Conservation (phyloP, 352 stramenopile species). For the Aphanomyces invadans region DNA sequence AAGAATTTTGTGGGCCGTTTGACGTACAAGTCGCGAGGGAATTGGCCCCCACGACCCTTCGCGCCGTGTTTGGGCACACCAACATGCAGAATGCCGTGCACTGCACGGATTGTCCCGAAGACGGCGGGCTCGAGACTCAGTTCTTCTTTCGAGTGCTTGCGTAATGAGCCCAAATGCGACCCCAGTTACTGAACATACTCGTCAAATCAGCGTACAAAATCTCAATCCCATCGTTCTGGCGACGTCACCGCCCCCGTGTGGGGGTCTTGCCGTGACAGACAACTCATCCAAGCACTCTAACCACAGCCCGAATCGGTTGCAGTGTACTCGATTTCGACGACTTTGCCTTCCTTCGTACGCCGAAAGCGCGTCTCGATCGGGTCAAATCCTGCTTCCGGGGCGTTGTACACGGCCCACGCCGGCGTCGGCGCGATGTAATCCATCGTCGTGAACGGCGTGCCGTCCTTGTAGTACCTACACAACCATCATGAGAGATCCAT, state of each 20-base stretch:
- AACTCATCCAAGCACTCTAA: no score
- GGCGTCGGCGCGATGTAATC: constrained; percentile 94
- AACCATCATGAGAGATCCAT: neutral
- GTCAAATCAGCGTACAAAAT: neutral
- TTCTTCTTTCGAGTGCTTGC: constrained; percentile 82
- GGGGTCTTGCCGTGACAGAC: no score
- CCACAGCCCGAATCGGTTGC: constrained; percentile 77
- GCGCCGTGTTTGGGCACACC: constrained; percentile 80
- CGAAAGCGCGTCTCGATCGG: constrained; percentile 90
- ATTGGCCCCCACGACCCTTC: constrained; percentile 74
- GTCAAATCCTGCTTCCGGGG: constrained; percentile 95
- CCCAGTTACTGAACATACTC: no score
- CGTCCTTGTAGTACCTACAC: constrained; percentile 61
- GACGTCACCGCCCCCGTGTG: no score
- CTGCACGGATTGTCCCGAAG: constrained; percentile 88
- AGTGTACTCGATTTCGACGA: constrained; percentile 78
- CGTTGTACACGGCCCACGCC: constrained; percentile 94
- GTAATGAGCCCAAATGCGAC: neutral
- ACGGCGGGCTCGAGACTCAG: constrained; percentile 84
- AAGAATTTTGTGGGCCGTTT: constrained; percentile 79
- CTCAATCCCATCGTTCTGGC: constrained; percentile 13
- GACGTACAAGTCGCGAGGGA: constrained; percentile 86
- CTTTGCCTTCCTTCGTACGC: constrained; percentile 79
- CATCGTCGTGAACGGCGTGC: constrained; percentile 81
- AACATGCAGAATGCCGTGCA: constrained; percentile 86